Percentiles rank a stretch among this genome's conserved stretches.
Conservation (phyloP, 73 alveolate species). For the Paramecium caudatum region DNA sequence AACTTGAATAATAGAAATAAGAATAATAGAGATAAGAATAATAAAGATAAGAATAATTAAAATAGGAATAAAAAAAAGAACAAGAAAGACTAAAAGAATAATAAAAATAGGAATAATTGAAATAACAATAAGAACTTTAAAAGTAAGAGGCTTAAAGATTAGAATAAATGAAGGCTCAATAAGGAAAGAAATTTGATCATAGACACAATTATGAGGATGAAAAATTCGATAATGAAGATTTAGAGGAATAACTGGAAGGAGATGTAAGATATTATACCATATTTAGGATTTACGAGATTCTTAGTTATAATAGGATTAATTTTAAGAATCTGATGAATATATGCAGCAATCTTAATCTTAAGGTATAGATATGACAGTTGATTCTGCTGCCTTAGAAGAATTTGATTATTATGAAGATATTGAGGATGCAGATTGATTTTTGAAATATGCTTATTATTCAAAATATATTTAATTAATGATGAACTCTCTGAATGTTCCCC, state of each 20-base stretch:
- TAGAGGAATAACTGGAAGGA: slow-evolving; percentile 56
- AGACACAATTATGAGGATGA: slow-evolving; percentile 70
- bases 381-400: slow-evolving; percentile 74
- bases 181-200: background rate
- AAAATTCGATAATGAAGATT: slow-evolving; percentile 41
- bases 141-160: background rate
- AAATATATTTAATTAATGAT: slow-evolving; percentile 20
- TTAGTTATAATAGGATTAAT: slow-evolving; percentile 37
- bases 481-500: slow-evolving; percentile 8
- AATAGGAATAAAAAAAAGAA: slow-evolving; percentile 38
- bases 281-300: slow-evolving; percentile 65
- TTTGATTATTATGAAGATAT: slow-evolving; percentile 75
- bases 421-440: slow-evolving; percentile 67
- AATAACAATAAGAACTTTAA: slow-evolving; percentile 31
- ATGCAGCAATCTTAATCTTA: slow-evolving; percentile 71
- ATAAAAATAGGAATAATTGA: slow-evolving; percentile 13
- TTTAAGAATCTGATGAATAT: slow-evolving; percentile 77
- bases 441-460: background rate
- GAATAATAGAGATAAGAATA: slow-evolving; percentile 22
- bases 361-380: slow-evolving; percentile 75
- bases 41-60: background rate
- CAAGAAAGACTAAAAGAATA: slow-evolving; percentile 22
- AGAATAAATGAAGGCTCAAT: background rate
- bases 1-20: slow-evolving; percentile 60
- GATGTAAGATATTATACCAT: background rate